These are phyloP conservation scores for Nannizziopsis arthrosporioides DNA, from an alignment of 2,329 filamentous ascomycete species.

Conservation along the genomic window DNA sequence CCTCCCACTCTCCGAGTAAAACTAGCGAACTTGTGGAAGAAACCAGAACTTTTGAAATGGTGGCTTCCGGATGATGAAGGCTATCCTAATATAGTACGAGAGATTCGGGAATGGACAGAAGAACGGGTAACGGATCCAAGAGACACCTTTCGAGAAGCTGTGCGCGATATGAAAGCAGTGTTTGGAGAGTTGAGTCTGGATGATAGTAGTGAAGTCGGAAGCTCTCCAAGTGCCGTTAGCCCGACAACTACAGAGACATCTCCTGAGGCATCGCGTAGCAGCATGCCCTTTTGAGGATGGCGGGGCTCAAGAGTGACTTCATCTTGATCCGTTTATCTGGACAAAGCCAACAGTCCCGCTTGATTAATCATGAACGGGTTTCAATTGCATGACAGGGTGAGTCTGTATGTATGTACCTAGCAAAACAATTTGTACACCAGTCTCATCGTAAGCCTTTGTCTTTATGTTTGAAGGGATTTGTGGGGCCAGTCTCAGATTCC, in stretches of 20 bases:
- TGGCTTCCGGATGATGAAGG: slow-evolving; percentile 80
- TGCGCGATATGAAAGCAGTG: slow-evolving; percentile 63
- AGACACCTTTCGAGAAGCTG: slow-evolving; percentile 47
- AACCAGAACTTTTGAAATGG: slow-evolving; percentile 63
- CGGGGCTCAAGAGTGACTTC: background rate
- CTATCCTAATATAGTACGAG: slow-evolving; percentile 60
- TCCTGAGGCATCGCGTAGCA: slow-evolving; percentile 8
- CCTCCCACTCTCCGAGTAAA: slow-evolving; percentile 60
- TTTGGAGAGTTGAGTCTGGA: slow-evolving; percentile 53
- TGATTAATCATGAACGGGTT: too few relatives aligned
- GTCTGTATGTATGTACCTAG: too few relatives aligned
- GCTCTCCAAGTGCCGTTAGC: slow-evolving; percentile 17
- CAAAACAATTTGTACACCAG: too few relatives aligned
- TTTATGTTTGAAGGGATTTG: too few relatives aligned
- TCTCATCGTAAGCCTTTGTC: too few relatives aligned
- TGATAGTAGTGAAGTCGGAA: slow-evolving; percentile 26
- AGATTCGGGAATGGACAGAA: slow-evolving; percentile 68
- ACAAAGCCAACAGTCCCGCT: too few relatives aligned
- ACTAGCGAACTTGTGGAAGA: slow-evolving; percentile 64
- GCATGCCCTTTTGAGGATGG: background rate
- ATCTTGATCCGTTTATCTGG: too few relatives aligned
- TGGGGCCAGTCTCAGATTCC: too few relatives aligned
- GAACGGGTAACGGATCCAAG: slow-evolving; percentile 53
- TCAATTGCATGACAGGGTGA: too few relatives aligned
- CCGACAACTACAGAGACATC: slow-evolving; percentile 5